These are phyloP conservation scores for Rutidosis leptorrhynchoides DNA, from an alignment of 129 eudicot species.

Conservation along the genomic window DNA sequence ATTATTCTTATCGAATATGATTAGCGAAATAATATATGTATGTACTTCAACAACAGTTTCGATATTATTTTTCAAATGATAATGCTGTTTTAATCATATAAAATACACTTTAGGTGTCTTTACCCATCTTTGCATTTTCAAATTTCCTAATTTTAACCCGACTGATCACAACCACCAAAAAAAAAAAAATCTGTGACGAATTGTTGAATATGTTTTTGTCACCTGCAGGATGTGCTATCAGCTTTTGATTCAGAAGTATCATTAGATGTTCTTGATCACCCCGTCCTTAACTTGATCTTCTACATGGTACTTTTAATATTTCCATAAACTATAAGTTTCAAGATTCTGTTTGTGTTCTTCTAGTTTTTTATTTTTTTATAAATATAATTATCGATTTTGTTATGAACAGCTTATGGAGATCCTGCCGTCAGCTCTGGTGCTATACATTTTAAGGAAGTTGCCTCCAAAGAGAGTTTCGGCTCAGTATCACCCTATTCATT, in stretches of 20 bases:
- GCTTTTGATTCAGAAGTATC: conserved; percentile 86
- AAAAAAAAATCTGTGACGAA: too few species aligned
- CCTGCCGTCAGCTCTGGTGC: conserved; percentile 90
- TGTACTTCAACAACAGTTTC: background rate
- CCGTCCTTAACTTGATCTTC: conserved; percentile 62
- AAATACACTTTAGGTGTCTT: background rate
- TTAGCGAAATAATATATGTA: background rate
- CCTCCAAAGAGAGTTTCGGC: conserved; percentile 81
- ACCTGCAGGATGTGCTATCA: conserved; percentile 68
- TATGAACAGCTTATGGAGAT: conserved; percentile 78
- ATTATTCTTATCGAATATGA: too few species aligned
- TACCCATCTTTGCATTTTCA: background rate
- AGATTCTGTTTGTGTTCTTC: too few species aligned
- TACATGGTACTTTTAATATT: conserved; percentile 55
- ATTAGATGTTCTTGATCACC: conserved; percentile 78
- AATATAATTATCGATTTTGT: background rate
- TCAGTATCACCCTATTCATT: conserved; percentile 70
- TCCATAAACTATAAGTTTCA: background rate
- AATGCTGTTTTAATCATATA: background rate
- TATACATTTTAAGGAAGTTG: conserved; percentile 73
- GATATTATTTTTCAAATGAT: background rate
- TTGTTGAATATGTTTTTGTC: background rate
- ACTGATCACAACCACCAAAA: too few species aligned
- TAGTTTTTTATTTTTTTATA: conserved; percentile 3
- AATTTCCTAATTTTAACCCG: background rate